These are phyloP conservation scores for Teunomyces tritomae DNA, from an alignment of 805 yeast species.

Conservation along the genomic window DNA sequence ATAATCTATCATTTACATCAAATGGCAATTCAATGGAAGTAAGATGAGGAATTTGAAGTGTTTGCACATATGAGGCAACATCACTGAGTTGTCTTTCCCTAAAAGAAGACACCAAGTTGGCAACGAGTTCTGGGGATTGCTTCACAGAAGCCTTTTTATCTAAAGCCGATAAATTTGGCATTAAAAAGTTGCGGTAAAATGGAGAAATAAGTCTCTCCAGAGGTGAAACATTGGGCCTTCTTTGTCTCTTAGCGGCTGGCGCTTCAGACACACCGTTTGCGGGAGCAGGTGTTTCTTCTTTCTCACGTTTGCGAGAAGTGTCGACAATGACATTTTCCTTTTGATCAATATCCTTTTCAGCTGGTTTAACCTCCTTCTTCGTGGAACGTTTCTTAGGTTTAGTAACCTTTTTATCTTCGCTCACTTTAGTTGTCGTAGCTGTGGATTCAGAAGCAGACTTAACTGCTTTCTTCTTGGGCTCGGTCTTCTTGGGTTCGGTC, in stretches of 20 bases:
- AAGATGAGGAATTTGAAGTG: constrained; percentile 14
- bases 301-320: constrained; percentile 5
- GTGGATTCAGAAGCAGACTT: constrained; percentile 3
- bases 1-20: constrained; percentile 31
- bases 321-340: constrained; percentile 11
- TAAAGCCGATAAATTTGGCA: constrained; percentile 13
- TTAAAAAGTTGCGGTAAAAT: constrained; percentile 19
- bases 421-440: too few species aligned
- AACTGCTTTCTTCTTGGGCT: constrained; percentile 2
- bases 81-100: constrained; percentile 27
- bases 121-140: constrained; percentile 12
- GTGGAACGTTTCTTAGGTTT: constrained; percentile 5
- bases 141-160: constrained; percentile 20
- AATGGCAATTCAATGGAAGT: constrained; percentile 17
- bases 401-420: background rate
- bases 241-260: constrained; percentile 5
- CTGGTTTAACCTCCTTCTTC: constrained; percentile 8
- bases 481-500: background rate
- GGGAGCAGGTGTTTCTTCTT: constrained; percentile 1
- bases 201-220: constrained; percentile 17
- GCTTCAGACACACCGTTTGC: background rate
- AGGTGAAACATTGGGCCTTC: constrained; percentile 7
- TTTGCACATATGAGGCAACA: constrained; percentile 18
- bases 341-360: constrained; percentile 4
- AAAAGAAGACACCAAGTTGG: constrained; percentile 15